Conservation (phyloP, 2,329 filamentous ascomycete species). For the Berkeleyomyces basicola region DNA sequence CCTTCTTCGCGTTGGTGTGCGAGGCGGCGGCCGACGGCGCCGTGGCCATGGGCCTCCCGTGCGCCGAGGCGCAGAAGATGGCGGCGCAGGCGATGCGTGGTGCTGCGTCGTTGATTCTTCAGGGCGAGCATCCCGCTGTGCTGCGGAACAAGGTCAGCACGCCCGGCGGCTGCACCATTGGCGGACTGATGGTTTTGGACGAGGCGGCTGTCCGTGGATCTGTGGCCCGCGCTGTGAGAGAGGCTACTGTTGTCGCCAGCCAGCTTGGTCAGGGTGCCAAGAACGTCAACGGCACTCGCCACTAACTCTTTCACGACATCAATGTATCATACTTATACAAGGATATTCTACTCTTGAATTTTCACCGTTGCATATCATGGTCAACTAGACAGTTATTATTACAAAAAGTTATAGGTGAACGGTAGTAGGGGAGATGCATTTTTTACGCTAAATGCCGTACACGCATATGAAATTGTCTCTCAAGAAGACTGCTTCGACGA, state of each 20-base stretch:
- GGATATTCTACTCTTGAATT: slow-evolving; percentile 11
- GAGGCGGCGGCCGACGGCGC: slow-evolving; percentile 63
- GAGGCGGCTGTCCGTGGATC: slow-evolving; percentile 53
- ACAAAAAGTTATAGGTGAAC: neutral
- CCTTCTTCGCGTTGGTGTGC: slow-evolving; percentile 59
- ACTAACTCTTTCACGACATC: slow-evolving; percentile 13
- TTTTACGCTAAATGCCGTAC: neutral
- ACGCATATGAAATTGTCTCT: neutral
- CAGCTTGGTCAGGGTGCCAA: slow-evolving; percentile 35
- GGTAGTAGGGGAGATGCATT: neutral
- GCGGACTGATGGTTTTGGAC: slow-evolving; percentile 55
- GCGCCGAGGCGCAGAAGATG: slow-evolving; percentile 58
- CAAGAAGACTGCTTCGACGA: neutral
- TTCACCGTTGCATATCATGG: neutral
- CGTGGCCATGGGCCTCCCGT: slow-evolving; percentile 61
- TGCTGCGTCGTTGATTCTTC: slow-evolving; percentile 50
- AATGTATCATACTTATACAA: neutral
- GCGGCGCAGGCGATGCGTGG: slow-evolving; percentile 66
- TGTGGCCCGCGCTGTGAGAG: slow-evolving; percentile 50
- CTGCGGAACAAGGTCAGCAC: slow-evolving; percentile 62
- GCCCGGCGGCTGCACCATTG: slow-evolving; percentile 63
- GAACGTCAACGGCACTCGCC: slow-evolving; percentile 23
- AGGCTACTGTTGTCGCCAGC: slow-evolving; percentile 53
- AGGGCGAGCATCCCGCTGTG: slow-evolving; percentile 58
- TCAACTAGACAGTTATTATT: neutral